Evolutionary conservation across 108 stramenopile species (phyloP).

Genomic region (Nitzschia palea): DNA sequence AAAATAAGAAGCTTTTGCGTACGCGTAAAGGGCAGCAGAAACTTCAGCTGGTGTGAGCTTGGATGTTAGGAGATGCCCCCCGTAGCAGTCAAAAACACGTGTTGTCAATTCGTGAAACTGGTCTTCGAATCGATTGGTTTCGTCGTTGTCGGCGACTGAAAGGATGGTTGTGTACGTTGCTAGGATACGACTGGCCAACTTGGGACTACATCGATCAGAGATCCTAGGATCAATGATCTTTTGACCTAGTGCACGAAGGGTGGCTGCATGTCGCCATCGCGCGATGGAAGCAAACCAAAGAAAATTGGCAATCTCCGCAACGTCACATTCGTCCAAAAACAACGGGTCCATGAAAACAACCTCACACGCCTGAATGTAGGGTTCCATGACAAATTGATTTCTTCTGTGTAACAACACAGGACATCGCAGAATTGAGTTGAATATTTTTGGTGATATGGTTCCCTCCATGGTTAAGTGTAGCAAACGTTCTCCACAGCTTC

Average conservation of each 20-base stretch:
- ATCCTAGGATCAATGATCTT: constrained; percentile 49
- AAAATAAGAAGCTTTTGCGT: constrained; percentile 60
- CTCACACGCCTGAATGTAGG: constrained; percentile 44
- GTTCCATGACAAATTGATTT: constrained; percentile 26
- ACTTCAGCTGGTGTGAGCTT: constrained; percentile 49
- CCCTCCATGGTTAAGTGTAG: background rate
- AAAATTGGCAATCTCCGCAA: constrained; percentile 53
- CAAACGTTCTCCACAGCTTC: constrained; percentile 15
- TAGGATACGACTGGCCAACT: constrained; percentile 60
- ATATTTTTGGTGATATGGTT: constrained; percentile 14
- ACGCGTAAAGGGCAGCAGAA: constrained; percentile 65
- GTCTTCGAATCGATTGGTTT: background rate
- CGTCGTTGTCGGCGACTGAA: background rate
- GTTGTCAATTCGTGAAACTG: background rate
- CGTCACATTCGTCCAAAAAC: constrained; percentile 40
- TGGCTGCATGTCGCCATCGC: constrained; percentile 40
- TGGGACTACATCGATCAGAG: constrained; percentile 40
- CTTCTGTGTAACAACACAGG: constrained; percentile 42
- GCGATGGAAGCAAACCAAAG: constrained; percentile 54
- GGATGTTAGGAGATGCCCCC: constrained; percentile 49
- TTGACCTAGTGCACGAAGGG: constrained; percentile 35
- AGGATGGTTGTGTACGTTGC: constrained; percentile 48
- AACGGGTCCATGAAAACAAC: constrained; percentile 40
- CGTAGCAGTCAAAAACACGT: constrained; percentile 47
- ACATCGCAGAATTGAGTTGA: constrained; percentile 47